Evolutionary conservation across 1,284 basidiomycete genomes (phyloP).

Genomic region (Athelia sp.): DNA sequence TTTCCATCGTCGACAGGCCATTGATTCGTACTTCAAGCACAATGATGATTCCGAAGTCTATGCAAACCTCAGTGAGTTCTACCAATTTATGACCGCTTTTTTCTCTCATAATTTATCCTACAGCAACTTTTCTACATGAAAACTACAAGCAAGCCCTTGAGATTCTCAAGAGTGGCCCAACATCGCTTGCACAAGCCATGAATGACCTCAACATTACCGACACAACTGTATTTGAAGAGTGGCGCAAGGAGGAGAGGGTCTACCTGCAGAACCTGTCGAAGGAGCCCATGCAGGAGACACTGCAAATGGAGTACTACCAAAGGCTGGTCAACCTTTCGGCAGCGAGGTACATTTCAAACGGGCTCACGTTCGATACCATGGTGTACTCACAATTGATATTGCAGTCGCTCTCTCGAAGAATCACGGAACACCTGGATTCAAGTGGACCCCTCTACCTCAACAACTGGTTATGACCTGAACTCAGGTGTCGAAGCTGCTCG

Average conservation of each 20-base stretch:
- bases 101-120: neutral
- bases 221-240: conserved; percentile 2
- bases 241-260: conserved; percentile 15
- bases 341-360: conserved; percentile 1
- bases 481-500: neutral
- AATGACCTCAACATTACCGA: neutral
- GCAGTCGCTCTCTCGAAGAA: no score
- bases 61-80: conserved; percentile 8
- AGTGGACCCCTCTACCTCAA: no score
- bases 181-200: neutral
- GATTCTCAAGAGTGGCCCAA: neutral
- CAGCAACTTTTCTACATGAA: conserved; percentile 6
- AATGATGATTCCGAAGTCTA: conserved; percentile 15
- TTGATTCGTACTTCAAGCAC: conserved; percentile 11
- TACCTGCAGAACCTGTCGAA: conserved; percentile 14
- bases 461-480: no score
- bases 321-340: conserved; percentile 13
- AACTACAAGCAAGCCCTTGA: conserved; percentile 11
- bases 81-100: neutral
- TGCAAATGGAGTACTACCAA: conserved; percentile 23
- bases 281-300: conserved; percentile 19
- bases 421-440: no score
- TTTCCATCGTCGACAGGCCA: conserved; percentile 14
- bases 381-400: no score
- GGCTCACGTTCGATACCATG: neutral